These are phyloP conservation scores for Batrachochytrium dendrobatidis DNA, from an alignment of 371 early-diverging fungal species.

Conservation along the genomic window DNA sequence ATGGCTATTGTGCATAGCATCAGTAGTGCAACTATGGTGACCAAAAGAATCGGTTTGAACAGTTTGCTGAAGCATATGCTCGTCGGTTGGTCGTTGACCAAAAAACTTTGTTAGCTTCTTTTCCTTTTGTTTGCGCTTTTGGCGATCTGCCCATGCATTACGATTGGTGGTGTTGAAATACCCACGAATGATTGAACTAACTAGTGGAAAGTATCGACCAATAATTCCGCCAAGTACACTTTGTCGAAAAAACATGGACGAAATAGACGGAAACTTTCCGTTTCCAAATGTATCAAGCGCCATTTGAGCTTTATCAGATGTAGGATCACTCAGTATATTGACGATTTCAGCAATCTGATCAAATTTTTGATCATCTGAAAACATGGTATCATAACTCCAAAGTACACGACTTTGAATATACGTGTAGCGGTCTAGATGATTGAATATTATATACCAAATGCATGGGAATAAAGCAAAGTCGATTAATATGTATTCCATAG, in stretches of 20 bases:
- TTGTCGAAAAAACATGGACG: constrained; percentile 11
- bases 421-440: constrained; percentile 7
- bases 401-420: constrained; percentile 8
- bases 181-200: constrained; percentile 10
- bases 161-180: constrained; percentile 30
- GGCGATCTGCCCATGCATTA: constrained; percentile 21
- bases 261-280: not conserved
- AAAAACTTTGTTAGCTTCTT: constrained; percentile 46
- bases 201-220: constrained; percentile 15
- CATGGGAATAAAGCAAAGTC: too few species aligned
- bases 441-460: not conserved
- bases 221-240: constrained; percentile 14
- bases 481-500: too few species aligned
- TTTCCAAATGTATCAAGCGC: not conserved
- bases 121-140: constrained; percentile 32
- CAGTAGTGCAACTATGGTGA: not conserved
- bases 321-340: constrained; percentile 4
- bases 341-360: not conserved
- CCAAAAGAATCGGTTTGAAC: not conserved
- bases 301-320: not conserved
- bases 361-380: not conserved
- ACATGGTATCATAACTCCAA: constrained; percentile 10
- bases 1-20: not conserved
- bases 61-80: constrained; percentile 27
- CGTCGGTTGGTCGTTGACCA: constrained; percentile 26